Conservation (phyloP, 139 green algal species). For the Chlamydomonas sp. region DNA sequence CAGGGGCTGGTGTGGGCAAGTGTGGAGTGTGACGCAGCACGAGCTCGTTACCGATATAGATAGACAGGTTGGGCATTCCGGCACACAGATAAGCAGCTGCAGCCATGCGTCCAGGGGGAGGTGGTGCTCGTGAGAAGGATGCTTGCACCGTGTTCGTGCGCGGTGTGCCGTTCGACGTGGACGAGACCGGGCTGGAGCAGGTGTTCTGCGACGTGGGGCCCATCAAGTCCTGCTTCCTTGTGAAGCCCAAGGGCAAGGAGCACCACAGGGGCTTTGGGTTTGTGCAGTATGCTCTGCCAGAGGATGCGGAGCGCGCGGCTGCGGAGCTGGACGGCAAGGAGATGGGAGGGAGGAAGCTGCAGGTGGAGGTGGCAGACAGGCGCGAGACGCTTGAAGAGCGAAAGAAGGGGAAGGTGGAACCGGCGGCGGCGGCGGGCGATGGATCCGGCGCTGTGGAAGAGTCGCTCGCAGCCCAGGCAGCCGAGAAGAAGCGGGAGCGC, state of each 20-base stretch:
- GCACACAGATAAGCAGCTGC: background rate
- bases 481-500: background rate
- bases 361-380: constrained; percentile 69
- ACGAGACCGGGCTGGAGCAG: constrained; percentile 53
- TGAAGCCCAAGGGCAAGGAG: constrained; percentile 45
- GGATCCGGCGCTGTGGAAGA: too few relatives aligned
- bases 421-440: constrained; percentile 1
- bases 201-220: constrained; percentile 72
- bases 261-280: constrained; percentile 76
- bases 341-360: constrained; percentile 63
- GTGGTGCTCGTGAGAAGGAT: too few relatives aligned
- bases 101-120: too few relatives aligned
- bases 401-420: constrained; percentile 25
- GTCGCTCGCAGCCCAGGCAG: background rate
- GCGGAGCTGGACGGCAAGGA: constrained; percentile 49
- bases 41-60: background rate
- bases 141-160: constrained; percentile 72
- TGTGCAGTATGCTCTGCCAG: constrained; percentile 70
- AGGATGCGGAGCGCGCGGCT: constrained; percentile 73
- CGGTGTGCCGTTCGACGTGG: constrained; percentile 51
- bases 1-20: too few relatives aligned
- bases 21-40: too few relatives aligned
- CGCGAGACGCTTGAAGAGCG: constrained; percentile 57
- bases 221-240: constrained; percentile 72
- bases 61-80: background rate